A percentile compares a stretch with the other conserved stretches of the same genome.
Evolutionary conservation across 2,329 filamentous ascomycete genomes (phyloP).

Genomic region (Erysiphe pisi): DNA sequence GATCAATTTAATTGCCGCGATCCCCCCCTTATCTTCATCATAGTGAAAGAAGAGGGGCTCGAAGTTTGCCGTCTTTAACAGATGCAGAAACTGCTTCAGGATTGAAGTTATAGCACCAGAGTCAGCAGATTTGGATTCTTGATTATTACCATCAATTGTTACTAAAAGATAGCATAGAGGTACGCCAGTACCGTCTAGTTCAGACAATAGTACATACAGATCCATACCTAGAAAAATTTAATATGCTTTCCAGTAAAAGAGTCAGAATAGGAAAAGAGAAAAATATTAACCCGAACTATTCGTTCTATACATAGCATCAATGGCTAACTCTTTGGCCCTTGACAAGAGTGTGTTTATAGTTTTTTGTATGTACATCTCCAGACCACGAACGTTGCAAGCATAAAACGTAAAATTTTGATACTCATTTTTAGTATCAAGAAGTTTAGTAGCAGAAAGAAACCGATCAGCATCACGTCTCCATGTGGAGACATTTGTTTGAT

Average conservation of each 20-base stretch:
- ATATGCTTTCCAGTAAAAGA: background rate
- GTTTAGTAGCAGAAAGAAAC: background rate
- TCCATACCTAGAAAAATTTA: background rate
- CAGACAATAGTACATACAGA: background rate
- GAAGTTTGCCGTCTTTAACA: too few relatives aligned
- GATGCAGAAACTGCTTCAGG: too few relatives aligned
- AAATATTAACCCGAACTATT: background rate
- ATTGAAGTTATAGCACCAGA: too few relatives aligned
- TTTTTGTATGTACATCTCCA: background rate
- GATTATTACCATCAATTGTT: too few relatives aligned
- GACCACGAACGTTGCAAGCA: background rate
- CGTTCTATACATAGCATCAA: background rate
- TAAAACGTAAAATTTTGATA: background rate
- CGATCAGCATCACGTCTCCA: background rate
- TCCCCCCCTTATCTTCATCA: too few relatives aligned
- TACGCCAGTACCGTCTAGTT: background rate
- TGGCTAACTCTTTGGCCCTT: background rate
- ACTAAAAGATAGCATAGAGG: background rate
- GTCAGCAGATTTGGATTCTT: too few relatives aligned
- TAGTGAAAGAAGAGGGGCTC: too few relatives aligned
- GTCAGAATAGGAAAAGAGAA: too few relatives aligned
- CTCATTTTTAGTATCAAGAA: background rate
- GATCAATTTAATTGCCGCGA: background rate
- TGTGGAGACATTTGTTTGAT: background rate
- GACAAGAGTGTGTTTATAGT: background rate